phyloP scores from a whole-genome alignment of 108 stramenopile genomes.

The Pelagomonas calceolata region DNA sequence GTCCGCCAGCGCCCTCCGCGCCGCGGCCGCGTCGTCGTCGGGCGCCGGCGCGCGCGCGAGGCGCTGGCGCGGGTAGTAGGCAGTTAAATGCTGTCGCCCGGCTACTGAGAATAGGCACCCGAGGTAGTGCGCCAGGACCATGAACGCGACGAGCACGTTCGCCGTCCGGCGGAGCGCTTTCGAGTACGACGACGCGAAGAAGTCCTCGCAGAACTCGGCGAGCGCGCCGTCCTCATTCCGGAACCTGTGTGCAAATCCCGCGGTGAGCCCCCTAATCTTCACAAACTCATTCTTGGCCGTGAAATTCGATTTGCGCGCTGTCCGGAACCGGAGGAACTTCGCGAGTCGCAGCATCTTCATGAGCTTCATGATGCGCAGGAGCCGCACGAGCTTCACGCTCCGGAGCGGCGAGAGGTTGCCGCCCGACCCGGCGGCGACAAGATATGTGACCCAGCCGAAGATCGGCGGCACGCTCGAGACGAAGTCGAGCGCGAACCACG shows the following conservation, averaged over 20 bases:
- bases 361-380: constrained; percentile 11
- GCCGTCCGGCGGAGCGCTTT: constrained; percentile 12
- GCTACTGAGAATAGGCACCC: constrained; percentile 20
- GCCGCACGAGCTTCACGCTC: background rate
- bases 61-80: constrained; percentile 9
- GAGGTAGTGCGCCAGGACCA: constrained; percentile 31
- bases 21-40: too few species aligned
- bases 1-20: constrained; percentile 1
- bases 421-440: background rate
- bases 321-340: constrained; percentile 6
- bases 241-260: too few species aligned
- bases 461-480: constrained; percentile 34
- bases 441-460: background rate
- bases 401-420: background rate
- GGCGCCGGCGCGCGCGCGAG: too few species aligned
- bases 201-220: constrained; percentile 12
- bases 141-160: constrained; percentile 20
- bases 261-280: background rate
- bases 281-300: too few species aligned
- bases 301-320: background rate
- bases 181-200: background rate
- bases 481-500: constrained; percentile 37
- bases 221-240: background rate
- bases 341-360: constrained; percentile 13
- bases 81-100: constrained; percentile 4